Base-by-base conservation (phyloP, 2,329 filamentous ascomycete species). In the Beauveria varroae region DNA sequence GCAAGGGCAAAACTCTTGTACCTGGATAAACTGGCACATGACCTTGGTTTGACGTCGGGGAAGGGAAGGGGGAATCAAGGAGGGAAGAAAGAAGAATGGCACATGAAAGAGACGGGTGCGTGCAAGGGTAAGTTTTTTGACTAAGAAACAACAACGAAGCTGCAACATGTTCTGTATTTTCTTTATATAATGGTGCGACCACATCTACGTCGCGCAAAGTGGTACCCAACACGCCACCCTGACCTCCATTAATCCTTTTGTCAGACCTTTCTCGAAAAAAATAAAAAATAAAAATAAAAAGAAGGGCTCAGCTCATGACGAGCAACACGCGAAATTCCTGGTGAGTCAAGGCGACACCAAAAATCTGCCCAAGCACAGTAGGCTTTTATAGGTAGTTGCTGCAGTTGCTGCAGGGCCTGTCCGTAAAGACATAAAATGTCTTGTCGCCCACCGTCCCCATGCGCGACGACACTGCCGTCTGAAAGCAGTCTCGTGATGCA, bases 21-120 rank as follows among this genome's bases (percentile, higher is more conserved):
- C 56, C 16, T 50, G 56, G 56, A 50, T 58, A 24, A 58, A 58
- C 56, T 58, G 44, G 56, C 56, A 58, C 56, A 58, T 58, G 44
- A 22, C 20, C 34, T 16, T 34, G 51, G 34, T 8, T 43, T 12
- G 37, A n/a, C 40, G 37, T n/a, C 24, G 46, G 46, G 46, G 10
- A 20, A 10, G 43, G 9, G 9, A 43, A 26, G 9, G n/a, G 22
- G 14, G 6, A 26, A 12, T 8, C 24, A 10, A 10, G 26, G 6
- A n/a, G 26, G 28, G 18, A n/a, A 51, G n/a, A 30, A 47, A 18
- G 47, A 50, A 26, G 47, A 16, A 30, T n/a, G 47, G 18, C n/a
- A 9, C 24, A 5, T 16, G 22, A 22, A 16, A n/a, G 12, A n/a
- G 22, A 16, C 34, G 34, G 34, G 24, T 44, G 37, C 52, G 30